These are phyloP conservation scores for Ampelomyces quisqualis DNA, from an alignment of 2,329 filamentous ascomycete species.

Conservation along the genomic window DNA sequence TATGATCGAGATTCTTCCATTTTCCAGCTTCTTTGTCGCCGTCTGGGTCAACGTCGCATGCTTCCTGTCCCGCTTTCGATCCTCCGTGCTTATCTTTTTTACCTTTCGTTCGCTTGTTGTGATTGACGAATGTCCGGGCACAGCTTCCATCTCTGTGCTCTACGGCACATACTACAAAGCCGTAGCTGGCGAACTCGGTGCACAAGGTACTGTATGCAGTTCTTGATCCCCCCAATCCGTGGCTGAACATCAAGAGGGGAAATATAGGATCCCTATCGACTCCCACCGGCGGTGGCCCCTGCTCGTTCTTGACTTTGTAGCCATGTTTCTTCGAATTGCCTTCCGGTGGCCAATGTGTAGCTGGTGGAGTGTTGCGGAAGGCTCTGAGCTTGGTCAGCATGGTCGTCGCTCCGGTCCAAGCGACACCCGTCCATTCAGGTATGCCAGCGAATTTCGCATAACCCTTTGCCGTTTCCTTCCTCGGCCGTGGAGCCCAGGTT, in stretches of 20 bases:
- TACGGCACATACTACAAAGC: conserved; percentile 64
- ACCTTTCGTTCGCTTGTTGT: conserved; percentile 42
- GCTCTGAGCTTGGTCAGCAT: conserved; percentile 67
- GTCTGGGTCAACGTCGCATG: conserved; percentile 8
- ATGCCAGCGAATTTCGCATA: conserved; percentile 64
- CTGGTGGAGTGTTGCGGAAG: conserved; percentile 61
- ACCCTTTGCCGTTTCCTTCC: conserved; percentile 57
- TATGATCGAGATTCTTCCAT: conserved; percentile 41
- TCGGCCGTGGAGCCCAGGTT: conserved; percentile 63
- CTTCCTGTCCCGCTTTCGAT: conserved; percentile 9
- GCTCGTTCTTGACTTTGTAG: conserved; percentile 45
- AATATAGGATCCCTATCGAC: conserved; percentile 50
- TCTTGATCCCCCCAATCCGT: conserved; percentile 64
- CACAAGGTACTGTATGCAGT: conserved; percentile 65
- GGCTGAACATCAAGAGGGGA: conserved; percentile 65
- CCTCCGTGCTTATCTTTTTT: conserved; percentile 21
- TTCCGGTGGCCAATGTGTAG: conserved; percentile 56
- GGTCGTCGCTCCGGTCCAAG: conserved; percentile 58
- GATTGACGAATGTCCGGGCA: conserved; percentile 62
- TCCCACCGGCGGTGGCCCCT: conserved; percentile 43
- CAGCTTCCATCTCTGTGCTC: conserved; percentile 67
- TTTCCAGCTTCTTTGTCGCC: conserved; percentile 25
- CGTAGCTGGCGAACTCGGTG: conserved; percentile 66
- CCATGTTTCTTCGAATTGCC: conserved; percentile 43
- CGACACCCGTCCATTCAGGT: conserved; percentile 49